phyloP scores from a whole-genome alignment of 495 filamentous ascomycete genomes.

The Aspergillus ostianus region DNA sequence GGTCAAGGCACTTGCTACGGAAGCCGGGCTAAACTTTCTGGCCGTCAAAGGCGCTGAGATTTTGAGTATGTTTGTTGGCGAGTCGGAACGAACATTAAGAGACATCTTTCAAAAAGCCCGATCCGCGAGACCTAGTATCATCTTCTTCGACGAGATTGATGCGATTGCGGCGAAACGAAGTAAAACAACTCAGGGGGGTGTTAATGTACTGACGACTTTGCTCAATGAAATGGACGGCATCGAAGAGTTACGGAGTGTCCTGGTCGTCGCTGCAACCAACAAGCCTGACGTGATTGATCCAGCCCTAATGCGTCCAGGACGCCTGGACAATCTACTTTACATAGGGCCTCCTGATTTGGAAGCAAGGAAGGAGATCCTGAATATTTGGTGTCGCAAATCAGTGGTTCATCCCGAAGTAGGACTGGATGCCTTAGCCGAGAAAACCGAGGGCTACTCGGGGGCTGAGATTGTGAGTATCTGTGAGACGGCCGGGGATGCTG shows the following conservation, averaged over 20 bases:
- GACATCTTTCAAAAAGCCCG: constrained; percentile 87
- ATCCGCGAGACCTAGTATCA: constrained; percentile 84
- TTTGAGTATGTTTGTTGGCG: constrained; percentile 95
- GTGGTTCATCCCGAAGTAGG: constrained; percentile 65
- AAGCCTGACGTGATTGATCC: constrained; percentile 82
- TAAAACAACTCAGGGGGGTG: constrained; percentile 47
- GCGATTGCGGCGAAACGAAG: constrained; percentile 77
- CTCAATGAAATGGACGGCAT: constrained; percentile 98
- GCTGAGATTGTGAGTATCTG: constrained; percentile 87
- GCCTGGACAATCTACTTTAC: constrained; percentile 87
- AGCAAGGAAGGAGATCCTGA: constrained; percentile 75
- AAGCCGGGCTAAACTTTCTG: constrained; percentile 90
- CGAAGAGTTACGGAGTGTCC: constrained; percentile 75
- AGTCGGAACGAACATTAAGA: constrained; percentile 85
- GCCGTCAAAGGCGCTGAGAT: constrained; percentile 96
- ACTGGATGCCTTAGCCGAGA: constrained; percentile 60
- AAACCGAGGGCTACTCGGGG: constrained; percentile 79
- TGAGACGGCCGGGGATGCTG: constrained; percentile 59
- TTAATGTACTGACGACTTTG: constrained; percentile 88
- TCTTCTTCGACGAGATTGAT: constrained; percentile 99
- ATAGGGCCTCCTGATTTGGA: constrained; percentile 78
- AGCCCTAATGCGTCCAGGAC: constrained; percentile 82
- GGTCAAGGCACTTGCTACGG: constrained; percentile 89
- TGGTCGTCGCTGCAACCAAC: constrained; percentile 94
- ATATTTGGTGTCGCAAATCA: constrained; percentile 60